Base-by-base conservation (phyloP, 192 early-diverging fungal species). In the Irineochytrium annulatum region DNA sequence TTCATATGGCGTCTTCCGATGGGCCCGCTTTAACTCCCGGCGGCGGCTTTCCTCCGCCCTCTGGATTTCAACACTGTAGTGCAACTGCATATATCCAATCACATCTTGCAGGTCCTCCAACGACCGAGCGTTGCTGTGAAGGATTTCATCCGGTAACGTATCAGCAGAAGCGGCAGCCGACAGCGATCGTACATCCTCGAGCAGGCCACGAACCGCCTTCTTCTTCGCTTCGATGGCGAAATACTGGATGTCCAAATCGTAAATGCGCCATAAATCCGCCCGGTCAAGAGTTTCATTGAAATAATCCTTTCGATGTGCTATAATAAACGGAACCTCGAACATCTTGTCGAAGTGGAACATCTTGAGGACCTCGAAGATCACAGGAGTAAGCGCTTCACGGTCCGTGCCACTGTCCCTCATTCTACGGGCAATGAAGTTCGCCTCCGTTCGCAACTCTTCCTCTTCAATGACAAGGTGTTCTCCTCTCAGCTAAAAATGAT, bases 301-400 rank as follows among this genome's bases (percentile, higher is more conserved):
- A 39, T 87, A 77, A 67, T 96, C 91, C 49, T 88, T 86, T 37
- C 91, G 82, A 63, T 97, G 91, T 13, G 78, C 77, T 32, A 81
- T 74, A 58, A 99, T 91, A 65, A 88, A 96, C 5, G 96, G 96
- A 26, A 99, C 91, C 67, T 99, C 96, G 62, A 69, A 73, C 27
- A 66, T 46, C 17, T 96, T 34, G 14, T 67, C 90, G 35, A 80
- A 75, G 28, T 83, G 80, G 46, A 96, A 59, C 60, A 87, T 87
- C 56, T 74, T 72, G 32, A 93, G 78, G 43, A 91, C 85, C 41
- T 80, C 63, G 55, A 74, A 24, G 43, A 78, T 52, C 2, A 49
- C 60, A 5, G 35, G n/a, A n/a, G n/a, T n/a, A n/a, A n/a, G n/a
- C n/a, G n/a, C n/a, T n/a, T n/a, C n/a, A n/a, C n/a, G n/a, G n/a